Percentiles rank a stretch among this genome's conserved stretches.
Evolutionary conservation across 768 basidiomycete species (phyloP).

Genomic region (Exsudoporus frostii): DNA sequence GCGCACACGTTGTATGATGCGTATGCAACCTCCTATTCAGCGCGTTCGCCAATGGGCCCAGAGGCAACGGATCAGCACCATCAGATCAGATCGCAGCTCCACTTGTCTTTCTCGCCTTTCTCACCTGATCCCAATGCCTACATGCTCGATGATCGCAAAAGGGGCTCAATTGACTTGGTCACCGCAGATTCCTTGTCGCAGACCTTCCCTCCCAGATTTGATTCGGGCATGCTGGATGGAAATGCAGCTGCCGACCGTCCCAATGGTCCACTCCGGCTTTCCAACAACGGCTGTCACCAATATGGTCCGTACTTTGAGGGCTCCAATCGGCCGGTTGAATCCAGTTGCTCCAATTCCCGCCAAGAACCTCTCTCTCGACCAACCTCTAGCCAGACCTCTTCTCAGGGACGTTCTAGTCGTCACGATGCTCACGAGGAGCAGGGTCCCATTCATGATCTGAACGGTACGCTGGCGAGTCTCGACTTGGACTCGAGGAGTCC

Average conservation of each 20-base stretch:
- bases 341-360: slow-evolving; percentile 41
- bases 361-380: slow-evolving; percentile 54
- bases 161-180: slow-evolving; percentile 35
- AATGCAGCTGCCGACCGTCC: slow-evolving; percentile 35
- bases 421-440: slow-evolving; percentile 37
- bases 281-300: slow-evolving; percentile 46
- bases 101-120: slow-evolving; percentile 63
- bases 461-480: slow-evolving; percentile 73
- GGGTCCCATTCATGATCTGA: slow-evolving; percentile 64
- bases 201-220: slow-evolving; percentile 51
- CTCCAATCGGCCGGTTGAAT: slow-evolving; percentile 36
- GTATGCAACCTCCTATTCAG: slow-evolving; percentile 16
- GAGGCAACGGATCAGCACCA: slow-evolving; percentile 18
- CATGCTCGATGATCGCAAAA: slow-evolving; percentile 34
- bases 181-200: slow-evolving; percentile 46
- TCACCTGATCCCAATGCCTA: slow-evolving; percentile 68
- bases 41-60: slow-evolving; percentile 11
- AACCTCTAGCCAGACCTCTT: slow-evolving; percentile 43
- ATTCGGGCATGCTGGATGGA: slow-evolving; percentile 34
- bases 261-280: slow-evolving; percentile 44
- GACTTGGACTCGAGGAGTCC: slow-evolving; percentile 49
- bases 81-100: slow-evolving; percentile 18
- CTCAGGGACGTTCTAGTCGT: slow-evolving; percentile 21
- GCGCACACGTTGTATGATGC: slow-evolving; percentile 20
- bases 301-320: slow-evolving; percentile 44